phyloP scores from a whole-genome alignment of 495 filamentous ascomycete species.

The Aspergillus indologenus region DNA sequence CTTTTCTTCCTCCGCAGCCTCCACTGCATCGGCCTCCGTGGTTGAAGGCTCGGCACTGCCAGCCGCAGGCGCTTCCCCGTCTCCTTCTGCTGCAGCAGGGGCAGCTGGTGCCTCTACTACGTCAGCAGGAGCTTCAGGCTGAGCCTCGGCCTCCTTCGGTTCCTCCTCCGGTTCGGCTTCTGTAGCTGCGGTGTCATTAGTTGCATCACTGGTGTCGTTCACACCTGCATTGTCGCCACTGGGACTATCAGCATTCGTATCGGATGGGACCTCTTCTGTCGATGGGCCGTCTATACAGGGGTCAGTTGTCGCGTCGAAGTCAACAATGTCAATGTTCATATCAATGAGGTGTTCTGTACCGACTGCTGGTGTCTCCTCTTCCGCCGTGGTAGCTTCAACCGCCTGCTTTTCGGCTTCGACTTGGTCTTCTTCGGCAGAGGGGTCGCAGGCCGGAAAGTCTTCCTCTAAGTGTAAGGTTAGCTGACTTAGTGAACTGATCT shows the following conservation, averaged over 20 bases:
- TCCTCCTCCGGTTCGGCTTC: not conserved
- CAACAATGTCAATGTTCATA: not conserved
- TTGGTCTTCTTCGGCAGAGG: constrained; percentile 4
- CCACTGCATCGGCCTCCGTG: not conserved
- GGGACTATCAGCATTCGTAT: not conserved
- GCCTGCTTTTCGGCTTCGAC: constrained; percentile 4
- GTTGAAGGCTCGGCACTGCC: not conserved
- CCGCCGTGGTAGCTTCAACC: not conserved
- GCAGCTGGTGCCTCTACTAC: not conserved
- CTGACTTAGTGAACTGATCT: not conserved
- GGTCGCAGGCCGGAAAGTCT: constrained; percentile 1
- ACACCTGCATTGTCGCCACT: not conserved
- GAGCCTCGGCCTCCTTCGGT: not conserved
- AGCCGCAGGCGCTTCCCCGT: constrained; percentile 1
- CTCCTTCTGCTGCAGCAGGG: not conserved
- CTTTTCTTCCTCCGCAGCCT: not conserved
- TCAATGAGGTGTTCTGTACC: not conserved
- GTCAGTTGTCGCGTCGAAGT: not conserved
- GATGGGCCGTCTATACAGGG: constrained; percentile 16
- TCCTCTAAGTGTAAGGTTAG: constrained; percentile 4
- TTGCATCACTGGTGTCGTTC: not conserved
- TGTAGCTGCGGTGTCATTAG: not conserved
- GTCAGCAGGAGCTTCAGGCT: not conserved
- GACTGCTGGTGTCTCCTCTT: constrained; percentile 1
- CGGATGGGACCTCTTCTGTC: constrained; percentile 13